These are phyloP conservation scores for Neurospora pannonica DNA, from an alignment of 495 filamentous ascomycete genomes.

Conservation along the genomic window DNA sequence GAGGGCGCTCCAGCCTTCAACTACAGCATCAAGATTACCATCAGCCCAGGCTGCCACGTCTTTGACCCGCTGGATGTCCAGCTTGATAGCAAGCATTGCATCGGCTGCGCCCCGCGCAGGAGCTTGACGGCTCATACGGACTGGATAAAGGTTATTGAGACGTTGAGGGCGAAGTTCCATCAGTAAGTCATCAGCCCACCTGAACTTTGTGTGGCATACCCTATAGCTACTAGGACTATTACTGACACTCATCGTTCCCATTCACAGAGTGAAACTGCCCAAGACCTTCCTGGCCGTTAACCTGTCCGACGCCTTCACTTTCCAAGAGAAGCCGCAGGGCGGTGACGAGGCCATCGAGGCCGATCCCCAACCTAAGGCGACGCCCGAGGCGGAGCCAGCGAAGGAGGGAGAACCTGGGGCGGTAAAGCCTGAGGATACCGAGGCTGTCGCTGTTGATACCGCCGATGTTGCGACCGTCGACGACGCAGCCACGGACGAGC, in stretches of 20 bases:
- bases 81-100: conserved; percentile 88
- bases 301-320: conserved; percentile 59
- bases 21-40: conserved; percentile 92
- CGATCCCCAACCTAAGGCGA: background rate
- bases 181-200: conserved; percentile 47
- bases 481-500: background rate
- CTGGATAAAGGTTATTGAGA: conserved; percentile 94
- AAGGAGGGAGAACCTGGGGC: background rate
- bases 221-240: background rate
- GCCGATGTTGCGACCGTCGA: background rate
- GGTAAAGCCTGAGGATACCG: background rate
- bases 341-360: conserved; percentile 9
- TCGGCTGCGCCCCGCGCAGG: conserved; percentile 79
- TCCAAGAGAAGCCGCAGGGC: conserved; percentile 40
- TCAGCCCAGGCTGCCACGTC: conserved; percentile 90
- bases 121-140: conserved; percentile 87
- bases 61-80: conserved; percentile 94
- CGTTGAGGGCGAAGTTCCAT: conserved; percentile 85
- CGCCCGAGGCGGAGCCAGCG: background rate
- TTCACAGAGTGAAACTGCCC: conserved; percentile 79
- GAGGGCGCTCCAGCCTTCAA: conserved; percentile 51
- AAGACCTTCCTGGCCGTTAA: conserved; percentile 90
- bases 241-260: background rate
- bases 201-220: background rate
- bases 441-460: background rate